phyloP scores from a whole-genome alignment of 768 basidiomycete genomes.

The Thelephora ganbajun region DNA sequence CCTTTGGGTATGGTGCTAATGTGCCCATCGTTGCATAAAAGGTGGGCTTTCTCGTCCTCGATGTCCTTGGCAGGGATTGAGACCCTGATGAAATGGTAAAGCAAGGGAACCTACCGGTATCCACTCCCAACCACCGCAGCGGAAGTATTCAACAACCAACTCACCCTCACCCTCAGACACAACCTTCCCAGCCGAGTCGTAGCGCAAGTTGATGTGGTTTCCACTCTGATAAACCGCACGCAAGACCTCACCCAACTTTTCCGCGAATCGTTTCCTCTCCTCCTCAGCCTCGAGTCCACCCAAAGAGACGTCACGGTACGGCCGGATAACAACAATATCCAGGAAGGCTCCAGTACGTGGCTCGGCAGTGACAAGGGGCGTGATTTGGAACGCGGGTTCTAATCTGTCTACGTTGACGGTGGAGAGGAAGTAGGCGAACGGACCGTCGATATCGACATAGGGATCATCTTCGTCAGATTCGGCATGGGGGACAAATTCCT shows the following conservation, averaged over 20 bases:
- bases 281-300: conserved; percentile 23
- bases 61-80: conserved; percentile 29
- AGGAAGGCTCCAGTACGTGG: conserved; percentile 27
- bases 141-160: conserved; percentile 60
- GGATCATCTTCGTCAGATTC: conserved; percentile 17
- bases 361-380: conserved; percentile 38
- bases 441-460: conserved; percentile 45
- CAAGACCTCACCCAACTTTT: conserved; percentile 40
- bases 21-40: conserved; percentile 71
- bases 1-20: conserved; percentile 47
- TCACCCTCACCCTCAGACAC: conserved; percentile 27
- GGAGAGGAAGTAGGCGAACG: conserved; percentile 78
- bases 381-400: conserved; percentile 70
- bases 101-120: conserved; percentile 41
- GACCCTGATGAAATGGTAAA: conserved; percentile 3
- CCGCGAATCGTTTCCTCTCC: conserved; percentile 34
- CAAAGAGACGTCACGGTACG: conserved; percentile 41
- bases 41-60: conserved; percentile 45
- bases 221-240: conserved; percentile 70
- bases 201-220: conserved; percentile 48
- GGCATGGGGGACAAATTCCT: conserved; percentile 32
- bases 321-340: conserved; percentile 69
- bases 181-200: conserved; percentile 30
- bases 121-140: conserved; percentile 82
- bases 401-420: conserved; percentile 77